Base-by-base conservation (phyloP, 495 filamentous ascomycete genomes). In the Lophiostoma macrostomum region DNA sequence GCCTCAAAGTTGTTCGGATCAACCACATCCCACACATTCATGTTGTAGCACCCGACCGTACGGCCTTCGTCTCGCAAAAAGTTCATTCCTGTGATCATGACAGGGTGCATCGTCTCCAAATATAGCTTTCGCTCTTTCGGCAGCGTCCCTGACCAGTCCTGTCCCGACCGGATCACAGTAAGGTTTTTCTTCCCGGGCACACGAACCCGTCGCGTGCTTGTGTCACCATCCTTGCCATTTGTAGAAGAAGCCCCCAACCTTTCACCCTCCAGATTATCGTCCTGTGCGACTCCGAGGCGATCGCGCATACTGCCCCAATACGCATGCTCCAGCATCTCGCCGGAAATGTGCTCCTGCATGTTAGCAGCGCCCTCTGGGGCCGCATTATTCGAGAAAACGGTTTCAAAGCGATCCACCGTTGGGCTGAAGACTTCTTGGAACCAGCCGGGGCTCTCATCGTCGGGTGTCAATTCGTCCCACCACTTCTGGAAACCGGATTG, bases 281-380 rank as follows among this genome's bases (percentile, higher is more conserved):
- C 60, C 45, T 70, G 68, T 3, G 64, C 53, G 2, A 50, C 36
- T 11, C 65, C 56, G 4, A 69, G 53, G 3, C 65, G 63, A 41
- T 68, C 65, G 10, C 61, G 61, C 65, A 66, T 69, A 39, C 66
- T 67, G 4, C 66, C 67, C 55, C 64, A 69, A 54, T 71, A 69
- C 2, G 43, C 60, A 42, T 68, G 67, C 37, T 69, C 61, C 2
- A 31, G n/a, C 10, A 69, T 50, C 1, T 34, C 29, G 0, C 49
- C 59, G 40, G 57, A 63, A 34, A 67, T 42, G 25, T 43, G 23
- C 19, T 56, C 49, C 0, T 40, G 27, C 63, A 71, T 64, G 40
- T 69, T 55, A 18, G 55, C 60, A 7, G 54, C 60, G 22, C 68
- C 67, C 35, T 71, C 68, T 32, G 42, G 31, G 22, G 51, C 48